Conservation (phyloP, 768 basidiomycete genomes). For the Lactarius akahatsu region DNA sequence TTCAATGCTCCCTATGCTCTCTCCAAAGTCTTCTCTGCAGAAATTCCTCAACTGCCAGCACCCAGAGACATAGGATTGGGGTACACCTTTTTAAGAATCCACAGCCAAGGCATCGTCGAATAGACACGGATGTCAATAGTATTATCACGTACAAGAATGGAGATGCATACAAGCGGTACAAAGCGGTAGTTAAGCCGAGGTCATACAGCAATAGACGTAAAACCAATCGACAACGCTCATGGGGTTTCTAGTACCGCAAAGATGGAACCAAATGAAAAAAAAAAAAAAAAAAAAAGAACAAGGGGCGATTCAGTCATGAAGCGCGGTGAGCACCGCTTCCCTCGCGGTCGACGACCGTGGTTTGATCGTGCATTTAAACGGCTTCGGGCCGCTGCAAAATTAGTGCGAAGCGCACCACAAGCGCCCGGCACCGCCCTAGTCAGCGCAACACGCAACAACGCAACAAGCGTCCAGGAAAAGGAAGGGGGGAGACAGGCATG, state of each 20-base stretch:
- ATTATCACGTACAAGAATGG: not conserved
- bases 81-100: not conserved
- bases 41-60: not conserved
- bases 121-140: not conserved
- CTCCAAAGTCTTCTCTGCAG: not conserved
- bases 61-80: not conserved
- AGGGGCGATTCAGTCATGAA: slow-evolving; percentile 6
- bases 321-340: slow-evolving; percentile 2
- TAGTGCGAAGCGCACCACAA: not conserved
- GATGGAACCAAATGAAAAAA: not conserved
- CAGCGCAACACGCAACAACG: not conserved
- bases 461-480: not conserved
- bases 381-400: slow-evolving; percentile 14
- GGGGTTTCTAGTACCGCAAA: not conserved
- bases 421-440: not conserved
- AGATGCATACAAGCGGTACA: not conserved
- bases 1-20: too few relatives aligned
- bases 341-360: slow-evolving; percentile 8
- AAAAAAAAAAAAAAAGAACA: not conserved
- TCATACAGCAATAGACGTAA: not conserved
- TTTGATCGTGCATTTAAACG: slow-evolving; percentile 19
- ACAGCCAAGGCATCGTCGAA: not conserved
- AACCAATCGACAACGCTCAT: not conserved
- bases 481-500: not conserved
- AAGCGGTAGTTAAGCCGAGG: not conserved